Base-by-base conservation (phyloP, 768 basidiomycete species). In the Suillus variegatus region DNA sequence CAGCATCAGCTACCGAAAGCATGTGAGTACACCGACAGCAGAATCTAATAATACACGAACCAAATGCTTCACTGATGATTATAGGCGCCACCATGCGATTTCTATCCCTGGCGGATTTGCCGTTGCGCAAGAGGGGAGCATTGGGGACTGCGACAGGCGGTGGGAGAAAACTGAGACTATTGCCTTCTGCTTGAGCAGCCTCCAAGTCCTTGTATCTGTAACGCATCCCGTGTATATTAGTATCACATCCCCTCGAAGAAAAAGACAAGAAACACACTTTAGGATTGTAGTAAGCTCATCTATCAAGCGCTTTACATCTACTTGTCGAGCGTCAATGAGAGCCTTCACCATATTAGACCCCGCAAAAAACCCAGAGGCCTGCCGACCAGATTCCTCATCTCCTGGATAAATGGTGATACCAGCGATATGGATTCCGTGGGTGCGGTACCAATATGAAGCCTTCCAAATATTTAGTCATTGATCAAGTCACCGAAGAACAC, bases 301-400 rank as follows among this genome's bases (percentile, higher is more conserved):
- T 28, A 51, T 51, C 49, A 51, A 16, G 6, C 7, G 1, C 49
- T 55, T 55, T 20, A 12, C 54, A 55, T 55, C 54, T 20, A 55
- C 35, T 55, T n/a, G 32, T 35, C 10, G 6, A 55, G 54, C 32
- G 35, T 55, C 32, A 55, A 55, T 55, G 32, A 55, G 54, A 6
- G 54, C 54, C 54, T 55, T 55, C 20, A 55, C 54, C 18, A 55
- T 55, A 20, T 55, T n/a, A 1, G 35, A 55, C 54, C 54, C 54
- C 1, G 10, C 54, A 55, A 55, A 55, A 55, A 55, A 6, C 5
- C 54, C 54, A 36, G 54, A 55, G 32, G 54, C 54, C 54, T 55
- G 54, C 2, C 10, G 35, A 3, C 54, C 54, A 20, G 54, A 55
- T n/a, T 55, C 54, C 18, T 55, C 54, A 55, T 55, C 54, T 55